These are phyloP conservation scores for Leccinum barrowsii DNA, from an alignment of 768 basidiomycete genomes.

Conservation along the genomic window DNA sequence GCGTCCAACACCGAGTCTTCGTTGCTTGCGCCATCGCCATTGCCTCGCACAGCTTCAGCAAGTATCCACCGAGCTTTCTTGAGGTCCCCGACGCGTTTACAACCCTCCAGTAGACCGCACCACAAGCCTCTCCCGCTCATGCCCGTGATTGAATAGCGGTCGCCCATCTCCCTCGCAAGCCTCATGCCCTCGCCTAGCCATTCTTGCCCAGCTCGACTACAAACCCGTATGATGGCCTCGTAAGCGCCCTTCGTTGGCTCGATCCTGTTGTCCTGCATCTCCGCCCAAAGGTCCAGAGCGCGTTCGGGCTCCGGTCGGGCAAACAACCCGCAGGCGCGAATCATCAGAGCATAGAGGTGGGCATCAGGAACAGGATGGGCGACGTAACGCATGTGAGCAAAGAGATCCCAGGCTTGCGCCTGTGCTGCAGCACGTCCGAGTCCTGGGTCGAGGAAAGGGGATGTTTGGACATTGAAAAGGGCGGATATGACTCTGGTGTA, in stretches of 20 bases:
- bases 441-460: constrained; percentile 17
- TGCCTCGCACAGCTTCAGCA: constrained; percentile 58
- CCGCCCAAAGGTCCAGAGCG: constrained; percentile 88
- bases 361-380: constrained; percentile 80
- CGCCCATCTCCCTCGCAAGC: constrained; percentile 84
- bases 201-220: constrained; percentile 61
- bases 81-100: constrained; percentile 84
- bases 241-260: constrained; percentile 68
- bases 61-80: constrained; percentile 84
- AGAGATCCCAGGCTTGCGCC: constrained; percentile 91
- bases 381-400: constrained; percentile 93
- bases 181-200: constrained; percentile 83
- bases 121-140: constrained; percentile 59
- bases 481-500: constrained; percentile 68
- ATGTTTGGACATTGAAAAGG: constrained; percentile 46
- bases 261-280: constrained; percentile 79
- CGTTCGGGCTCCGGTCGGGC: constrained; percentile 77
- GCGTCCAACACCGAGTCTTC: constrained; percentile 48
- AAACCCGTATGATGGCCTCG: constrained; percentile 78
- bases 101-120: constrained; percentile 82
- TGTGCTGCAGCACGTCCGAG: constrained; percentile 45
- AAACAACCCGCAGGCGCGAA: constrained; percentile 71
- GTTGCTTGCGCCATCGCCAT: constrained; percentile 15
- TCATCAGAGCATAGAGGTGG: constrained; percentile 79
- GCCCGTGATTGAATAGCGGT: constrained; percentile 44